A percentile compares a stretch with the other conserved stretches of the same genome.
Conservation (phyloP, 2,329 filamentous ascomycete species). For the Trichoderma cornu-damae region DNA sequence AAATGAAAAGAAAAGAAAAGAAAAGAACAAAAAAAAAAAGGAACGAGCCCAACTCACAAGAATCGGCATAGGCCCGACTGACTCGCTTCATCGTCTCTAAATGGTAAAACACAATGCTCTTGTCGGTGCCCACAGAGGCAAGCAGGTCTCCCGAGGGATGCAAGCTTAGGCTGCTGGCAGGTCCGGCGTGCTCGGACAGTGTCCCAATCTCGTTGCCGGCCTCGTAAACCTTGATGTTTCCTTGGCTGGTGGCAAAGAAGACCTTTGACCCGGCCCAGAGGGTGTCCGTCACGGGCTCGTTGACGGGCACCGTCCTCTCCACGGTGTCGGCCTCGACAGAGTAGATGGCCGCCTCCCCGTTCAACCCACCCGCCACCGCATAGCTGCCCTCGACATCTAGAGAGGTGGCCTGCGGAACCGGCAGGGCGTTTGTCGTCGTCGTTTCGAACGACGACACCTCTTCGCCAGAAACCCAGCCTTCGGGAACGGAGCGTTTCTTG, state of each 20-base stretch:
- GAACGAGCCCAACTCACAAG: conserved; percentile 54
- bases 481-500: conserved; percentile 81
- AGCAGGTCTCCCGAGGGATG: conserved; percentile 81
- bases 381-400: conserved; percentile 54
- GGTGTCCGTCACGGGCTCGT: conserved; percentile 61
- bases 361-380: conserved; percentile 68
- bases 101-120: conserved; percentile 89
- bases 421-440: conserved; percentile 41
- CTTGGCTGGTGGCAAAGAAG: conserved; percentile 68
- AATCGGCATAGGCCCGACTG: conserved; percentile 73
- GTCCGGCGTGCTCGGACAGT: conserved; percentile 76
- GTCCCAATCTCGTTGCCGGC: conserved; percentile 62
- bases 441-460: conserved; percentile 52
- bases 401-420: conserved; percentile 46
- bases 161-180: conserved; percentile 68
- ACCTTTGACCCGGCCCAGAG: conserved; percentile 64
- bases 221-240: conserved; percentile 75
- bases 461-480: conserved; percentile 76
- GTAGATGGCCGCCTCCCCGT: conserved; percentile 70
- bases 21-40: not conserved
- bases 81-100: conserved; percentile 61
- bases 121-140: conserved; percentile 84
- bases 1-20: no score
- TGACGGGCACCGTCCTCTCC: conserved; percentile 61
- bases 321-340: conserved; percentile 64